A percentile compares a stretch with the other conserved stretches of the same genome.
phyloP scores from a whole-genome alignment of 441 rosid species.

The Adansonia grandidieri region DNA sequence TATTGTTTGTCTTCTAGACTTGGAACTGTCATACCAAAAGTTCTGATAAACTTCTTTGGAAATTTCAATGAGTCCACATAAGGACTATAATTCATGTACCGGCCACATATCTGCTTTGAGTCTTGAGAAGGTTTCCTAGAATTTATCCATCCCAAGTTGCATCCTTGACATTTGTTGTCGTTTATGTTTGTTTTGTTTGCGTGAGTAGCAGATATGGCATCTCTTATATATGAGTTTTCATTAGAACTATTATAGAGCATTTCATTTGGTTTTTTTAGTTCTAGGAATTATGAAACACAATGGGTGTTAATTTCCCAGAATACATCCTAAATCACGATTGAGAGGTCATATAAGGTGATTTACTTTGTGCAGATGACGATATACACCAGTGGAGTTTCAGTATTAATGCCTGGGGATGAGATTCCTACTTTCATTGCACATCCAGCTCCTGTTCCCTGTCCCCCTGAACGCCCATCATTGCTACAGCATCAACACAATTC shows the following conservation, averaged over 20 bases:
- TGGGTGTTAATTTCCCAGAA: too few relatives aligned
- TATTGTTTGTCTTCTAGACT: background rate
- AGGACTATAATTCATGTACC: background rate
- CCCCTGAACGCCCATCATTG: constrained; percentile 37
- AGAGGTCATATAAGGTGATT: background rate
- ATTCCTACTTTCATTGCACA: constrained; percentile 88
- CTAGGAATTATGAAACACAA: background rate
- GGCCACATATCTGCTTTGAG: background rate
- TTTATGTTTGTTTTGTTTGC: background rate
- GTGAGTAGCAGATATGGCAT: background rate
- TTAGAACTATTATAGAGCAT: background rate
- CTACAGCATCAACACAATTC: constrained; percentile 48
- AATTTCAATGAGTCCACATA: background rate
- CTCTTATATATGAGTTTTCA: background rate
- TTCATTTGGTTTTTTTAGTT: background rate
- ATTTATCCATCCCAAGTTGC: background rate
- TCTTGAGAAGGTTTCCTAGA: background rate
- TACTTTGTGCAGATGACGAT: constrained; percentile 63
- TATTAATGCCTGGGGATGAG: constrained; percentile 92
- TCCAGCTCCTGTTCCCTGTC: constrained; percentile 63
- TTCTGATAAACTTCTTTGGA: background rate
- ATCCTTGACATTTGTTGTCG: background rate
- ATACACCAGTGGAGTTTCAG: constrained; percentile 83
- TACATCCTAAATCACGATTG: background rate
- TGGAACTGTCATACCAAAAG: background rate